Base-by-base conservation (phyloP, 2,329 filamentous ascomycete genomes). In the Xylariaceae sp. region DNA sequence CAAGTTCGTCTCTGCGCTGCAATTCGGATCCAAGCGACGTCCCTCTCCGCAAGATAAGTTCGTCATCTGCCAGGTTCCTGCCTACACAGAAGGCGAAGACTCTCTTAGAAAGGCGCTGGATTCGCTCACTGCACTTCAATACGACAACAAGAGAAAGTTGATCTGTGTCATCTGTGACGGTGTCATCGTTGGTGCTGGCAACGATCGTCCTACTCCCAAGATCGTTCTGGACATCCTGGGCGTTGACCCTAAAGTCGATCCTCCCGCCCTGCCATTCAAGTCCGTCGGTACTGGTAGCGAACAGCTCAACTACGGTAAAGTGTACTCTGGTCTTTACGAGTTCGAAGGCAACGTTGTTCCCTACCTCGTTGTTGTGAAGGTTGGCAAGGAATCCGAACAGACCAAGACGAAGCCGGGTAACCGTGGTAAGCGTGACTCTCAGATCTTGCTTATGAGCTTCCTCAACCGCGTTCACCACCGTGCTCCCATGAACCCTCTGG, bases 101-200 rank as follows among this genome's bases (percentile, higher is more conserved):
- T 93, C 92, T 3, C 79, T 99, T 7, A 83, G 94, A 57, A 95
- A 96, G 72, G 93, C 92, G 55, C 81, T 99, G 2, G 94, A 99
- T 73, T 97, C 94, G 1, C 82, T 97, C 60, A 97, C 94, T 13
- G 91, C 92, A 10, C 82, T 99, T 13, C 88, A 96, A 67, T 99
- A 99, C 68, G 94, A 99, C 76, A 97, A 99, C 77, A 99, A 99
- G 80, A 84, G 94, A 64, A 99, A 99, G 77, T 84, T 99, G 30
- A 93, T 99, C 65, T 94, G 88, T 68, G 90, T 99, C 62, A 90
- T 99, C 67, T 99, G 94, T 71, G 94, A 99, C 70, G 94, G 94
- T 76, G 90, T 97, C 80, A 95, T 97, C 73, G 90, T 97, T 50
- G 94, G 94, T 78, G 87, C 89, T 67, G 94, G 94, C 67, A 99